Conservation (phyloP, 163 green algal species). For the Volvox carteri region DNA sequence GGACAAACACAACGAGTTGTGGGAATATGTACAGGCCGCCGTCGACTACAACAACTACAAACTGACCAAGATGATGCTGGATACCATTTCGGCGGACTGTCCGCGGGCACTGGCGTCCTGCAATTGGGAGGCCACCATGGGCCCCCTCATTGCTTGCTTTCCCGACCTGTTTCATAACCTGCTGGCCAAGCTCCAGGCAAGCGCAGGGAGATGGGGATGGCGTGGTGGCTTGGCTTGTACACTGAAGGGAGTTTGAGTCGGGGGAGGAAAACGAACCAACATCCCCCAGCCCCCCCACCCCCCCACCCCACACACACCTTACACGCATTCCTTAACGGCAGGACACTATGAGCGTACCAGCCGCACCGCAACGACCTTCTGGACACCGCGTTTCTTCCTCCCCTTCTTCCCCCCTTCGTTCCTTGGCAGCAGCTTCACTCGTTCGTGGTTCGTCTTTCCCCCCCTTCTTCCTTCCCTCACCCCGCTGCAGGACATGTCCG, state of each 20-base stretch:
- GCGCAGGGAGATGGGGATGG: background rate
- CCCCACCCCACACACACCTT: too few relatives aligned
- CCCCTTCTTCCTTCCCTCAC: background rate
- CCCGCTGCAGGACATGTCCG: slow-evolving; percentile 39
- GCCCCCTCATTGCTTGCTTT: slow-evolving; percentile 51
- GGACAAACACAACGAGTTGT: slow-evolving; percentile 48
- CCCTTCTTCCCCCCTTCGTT: too few relatives aligned
- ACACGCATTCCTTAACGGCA: too few relatives aligned
- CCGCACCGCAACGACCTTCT: too few relatives aligned
- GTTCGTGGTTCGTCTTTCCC: too few relatives aligned
- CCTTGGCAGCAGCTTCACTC: too few relatives aligned
- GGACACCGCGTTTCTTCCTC: too few relatives aligned
- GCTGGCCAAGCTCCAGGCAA: slow-evolving; percentile 46
- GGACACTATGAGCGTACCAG: too few relatives aligned
- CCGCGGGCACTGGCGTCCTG: slow-evolving; percentile 33
- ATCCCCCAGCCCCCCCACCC: too few relatives aligned
- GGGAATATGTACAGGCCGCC: slow-evolving; percentile 46
- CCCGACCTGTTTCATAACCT: slow-evolving; percentile 51
- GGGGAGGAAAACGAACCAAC: too few relatives aligned
- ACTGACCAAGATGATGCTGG: slow-evolving; percentile 54
- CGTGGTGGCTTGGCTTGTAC: background rate
- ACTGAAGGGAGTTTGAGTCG: too few relatives aligned
- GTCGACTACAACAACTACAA: slow-evolving; percentile 58
- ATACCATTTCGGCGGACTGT: slow-evolving; percentile 32
- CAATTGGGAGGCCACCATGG: slow-evolving; percentile 53